Percentiles rank a stretch among this genome's conserved stretches.
These are phyloP conservation scores for Rhizomucor pusillus DNA, from an alignment of 371 early-diverging fungal species.

Conservation along the genomic window DNA sequence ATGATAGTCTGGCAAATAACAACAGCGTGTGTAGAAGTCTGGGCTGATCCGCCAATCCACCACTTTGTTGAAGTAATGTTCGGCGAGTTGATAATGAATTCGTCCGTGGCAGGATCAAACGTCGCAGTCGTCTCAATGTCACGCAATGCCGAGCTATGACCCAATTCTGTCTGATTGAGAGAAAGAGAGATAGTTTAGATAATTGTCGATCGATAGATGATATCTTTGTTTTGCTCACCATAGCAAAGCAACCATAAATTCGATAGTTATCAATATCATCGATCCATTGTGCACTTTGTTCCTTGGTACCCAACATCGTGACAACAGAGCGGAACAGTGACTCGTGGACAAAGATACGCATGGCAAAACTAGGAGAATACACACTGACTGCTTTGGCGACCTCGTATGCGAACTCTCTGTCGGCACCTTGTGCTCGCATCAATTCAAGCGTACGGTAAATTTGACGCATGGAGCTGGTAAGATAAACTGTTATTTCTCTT, in stretches of 20 bases:
- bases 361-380: constrained; percentile 60
- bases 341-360: constrained; percentile 64
- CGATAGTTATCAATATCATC: constrained; percentile 49
- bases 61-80: constrained; percentile 84
- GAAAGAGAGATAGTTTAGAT: neutral
- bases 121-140: constrained; percentile 90
- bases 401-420: constrained; percentile 12
- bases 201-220: neutral
- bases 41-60: constrained; percentile 93
- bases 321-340: constrained; percentile 57
- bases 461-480: constrained; percentile 55
- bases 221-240: constrained; percentile 36
- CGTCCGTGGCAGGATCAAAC: constrained; percentile 68
- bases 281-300: constrained; percentile 57
- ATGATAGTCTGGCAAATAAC: constrained; percentile 65
- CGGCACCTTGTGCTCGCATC: constrained; percentile 11
- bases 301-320: constrained; percentile 55
- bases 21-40: constrained; percentile 75
- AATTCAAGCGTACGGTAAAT: constrained; percentile 44
- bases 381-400: constrained; percentile 21
- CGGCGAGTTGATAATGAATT: constrained; percentile 85
- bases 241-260: constrained; percentile 68
- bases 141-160: constrained; percentile 83
- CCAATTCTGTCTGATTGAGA: constrained; percentile 51
- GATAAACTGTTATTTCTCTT: constrained; percentile 7